A percentile compares a stretch with the other conserved stretches of the same genome.
Conservation (phyloP, 2,329 filamentous ascomycete genomes). For the Sclerotinia borealis region DNA sequence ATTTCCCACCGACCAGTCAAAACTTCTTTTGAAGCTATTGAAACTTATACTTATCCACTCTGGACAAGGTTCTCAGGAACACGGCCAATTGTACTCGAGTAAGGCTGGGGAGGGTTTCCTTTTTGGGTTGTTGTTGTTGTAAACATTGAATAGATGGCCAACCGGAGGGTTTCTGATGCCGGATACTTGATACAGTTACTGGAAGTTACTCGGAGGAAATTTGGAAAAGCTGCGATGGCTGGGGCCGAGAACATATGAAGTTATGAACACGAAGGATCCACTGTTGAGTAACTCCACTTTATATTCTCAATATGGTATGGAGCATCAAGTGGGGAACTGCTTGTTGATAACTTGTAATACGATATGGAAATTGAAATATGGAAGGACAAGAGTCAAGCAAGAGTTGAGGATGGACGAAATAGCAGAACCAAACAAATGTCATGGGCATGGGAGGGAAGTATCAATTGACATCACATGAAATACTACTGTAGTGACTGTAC, state of each 20-base stretch:
- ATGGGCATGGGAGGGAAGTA: too few species aligned
- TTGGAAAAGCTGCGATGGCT: not conserved
- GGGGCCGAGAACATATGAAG: not conserved
- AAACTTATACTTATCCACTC: not conserved
- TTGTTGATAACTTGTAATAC: too few species aligned
- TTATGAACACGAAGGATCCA: constrained; percentile 5
- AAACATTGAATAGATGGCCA: not conserved
- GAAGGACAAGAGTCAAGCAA: too few species aligned
- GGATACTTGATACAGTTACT: not conserved
- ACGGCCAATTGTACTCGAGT: not conserved
- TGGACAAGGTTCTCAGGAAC: not conserved
- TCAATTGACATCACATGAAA: too few species aligned
- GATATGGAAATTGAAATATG: too few species aligned
- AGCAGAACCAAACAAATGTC: too few species aligned
- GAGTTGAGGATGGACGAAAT: too few species aligned
- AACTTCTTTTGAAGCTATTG: too few species aligned
- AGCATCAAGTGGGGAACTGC: not conserved
- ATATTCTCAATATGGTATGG: not conserved
- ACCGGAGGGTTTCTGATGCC: not conserved
- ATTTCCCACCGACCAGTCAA: too few species aligned
- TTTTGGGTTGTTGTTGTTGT: not conserved
- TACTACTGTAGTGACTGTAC: too few species aligned
- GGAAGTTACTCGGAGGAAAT: too few species aligned
- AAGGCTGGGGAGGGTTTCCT: too few species aligned
- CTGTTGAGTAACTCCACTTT: not conserved